Evolutionary conservation across 305 asterid species (phyloP).

Genomic region (Fraxinus angustifolia): DNA sequence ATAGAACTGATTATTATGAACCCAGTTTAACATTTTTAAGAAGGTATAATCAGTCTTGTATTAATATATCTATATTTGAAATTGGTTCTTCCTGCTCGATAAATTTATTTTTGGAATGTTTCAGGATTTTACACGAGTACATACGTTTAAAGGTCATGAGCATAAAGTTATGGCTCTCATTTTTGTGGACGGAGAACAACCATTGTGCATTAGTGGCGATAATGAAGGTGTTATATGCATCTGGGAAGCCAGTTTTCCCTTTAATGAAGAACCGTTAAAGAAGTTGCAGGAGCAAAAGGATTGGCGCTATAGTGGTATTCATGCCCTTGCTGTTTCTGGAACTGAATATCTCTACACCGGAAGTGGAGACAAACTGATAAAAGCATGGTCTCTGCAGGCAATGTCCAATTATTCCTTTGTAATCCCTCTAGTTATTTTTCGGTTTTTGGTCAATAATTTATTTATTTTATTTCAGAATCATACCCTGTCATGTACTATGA

Average conservation of each 20-base stretch:
- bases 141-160: slow-evolving; percentile 79
- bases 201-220: slow-evolving; percentile 83
- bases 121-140: slow-evolving; percentile 65
- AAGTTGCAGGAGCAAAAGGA: slow-evolving; percentile 71
- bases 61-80: not conserved
- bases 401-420: slow-evolving; percentile 15
- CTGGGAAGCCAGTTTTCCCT: slow-evolving; percentile 67
- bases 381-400: slow-evolving; percentile 90
- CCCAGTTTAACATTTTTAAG: not conserved
- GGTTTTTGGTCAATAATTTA: not conserved
- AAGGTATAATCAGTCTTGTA: not conserved
- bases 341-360: slow-evolving; percentile 71
- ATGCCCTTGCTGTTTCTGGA: slow-evolving; percentile 69
- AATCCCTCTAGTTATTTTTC: slow-evolving; percentile 6
- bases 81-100: not conserved
- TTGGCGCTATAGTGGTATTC: slow-evolving; percentile 96
- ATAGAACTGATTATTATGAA: not conserved
- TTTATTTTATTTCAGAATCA: slow-evolving; percentile 51
- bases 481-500: slow-evolving; percentile 54
- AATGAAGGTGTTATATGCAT: slow-evolving; percentile 69
- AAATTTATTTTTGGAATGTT: not conserved
- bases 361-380: slow-evolving; percentile 78
- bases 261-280: slow-evolving; percentile 41
- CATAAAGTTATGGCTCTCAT: slow-evolving; percentile 66
- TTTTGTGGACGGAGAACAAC: slow-evolving; percentile 57